phyloP scores from a whole-genome alignment of 352 stramenopile species.

The Phytophthora meadii region DNA sequence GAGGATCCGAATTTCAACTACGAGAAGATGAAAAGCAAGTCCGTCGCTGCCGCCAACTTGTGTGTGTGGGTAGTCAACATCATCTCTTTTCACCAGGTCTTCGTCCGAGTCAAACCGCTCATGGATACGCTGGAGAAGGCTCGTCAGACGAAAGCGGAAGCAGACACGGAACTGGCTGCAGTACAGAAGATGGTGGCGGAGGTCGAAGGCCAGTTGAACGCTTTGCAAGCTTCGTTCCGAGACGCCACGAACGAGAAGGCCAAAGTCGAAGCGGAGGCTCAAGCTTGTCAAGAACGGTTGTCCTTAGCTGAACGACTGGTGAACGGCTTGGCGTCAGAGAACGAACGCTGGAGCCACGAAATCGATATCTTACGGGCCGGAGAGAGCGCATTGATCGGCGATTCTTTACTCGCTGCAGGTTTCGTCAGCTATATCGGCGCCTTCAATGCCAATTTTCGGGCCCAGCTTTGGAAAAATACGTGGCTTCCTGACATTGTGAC shows the following conservation, averaged over 20 bases:
- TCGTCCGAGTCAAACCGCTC: slow-evolving; percentile 94
- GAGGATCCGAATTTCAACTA: slow-evolving; percentile 93
- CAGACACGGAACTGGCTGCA: slow-evolving; percentile 80
- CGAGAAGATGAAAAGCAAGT: slow-evolving; percentile 95
- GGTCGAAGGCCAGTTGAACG: slow-evolving; percentile 81
- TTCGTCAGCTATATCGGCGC: slow-evolving; percentile 95
- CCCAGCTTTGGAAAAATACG: slow-evolving; percentile 83
- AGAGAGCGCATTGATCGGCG: slow-evolving; percentile 83
- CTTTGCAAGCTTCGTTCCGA: slow-evolving; percentile 81
- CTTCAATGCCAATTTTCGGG: slow-evolving; percentile 87
- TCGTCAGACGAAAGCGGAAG: slow-evolving; percentile 70
- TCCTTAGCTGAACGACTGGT: slow-evolving; percentile 90
- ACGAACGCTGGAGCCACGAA: slow-evolving; percentile 89
- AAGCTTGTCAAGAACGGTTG: slow-evolving; percentile 87
- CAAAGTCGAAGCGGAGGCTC: slow-evolving; percentile 89
- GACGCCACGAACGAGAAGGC: slow-evolving; percentile 92
- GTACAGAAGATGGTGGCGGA: slow-evolving; percentile 87
- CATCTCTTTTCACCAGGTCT: slow-evolving; percentile 92
- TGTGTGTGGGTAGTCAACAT: slow-evolving; percentile 96
- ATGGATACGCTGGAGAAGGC: slow-evolving; percentile 93
- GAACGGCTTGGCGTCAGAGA: slow-evolving; percentile 89
- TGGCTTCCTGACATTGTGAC: slow-evolving; percentile 91
- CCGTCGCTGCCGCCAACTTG: slow-evolving; percentile 89
- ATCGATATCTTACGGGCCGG: slow-evolving; percentile 83
- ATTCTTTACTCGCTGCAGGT: slow-evolving; percentile 86